phyloP scores from a whole-genome alignment of 805 yeast species.

The Ogataea zsoltii region DNA sequence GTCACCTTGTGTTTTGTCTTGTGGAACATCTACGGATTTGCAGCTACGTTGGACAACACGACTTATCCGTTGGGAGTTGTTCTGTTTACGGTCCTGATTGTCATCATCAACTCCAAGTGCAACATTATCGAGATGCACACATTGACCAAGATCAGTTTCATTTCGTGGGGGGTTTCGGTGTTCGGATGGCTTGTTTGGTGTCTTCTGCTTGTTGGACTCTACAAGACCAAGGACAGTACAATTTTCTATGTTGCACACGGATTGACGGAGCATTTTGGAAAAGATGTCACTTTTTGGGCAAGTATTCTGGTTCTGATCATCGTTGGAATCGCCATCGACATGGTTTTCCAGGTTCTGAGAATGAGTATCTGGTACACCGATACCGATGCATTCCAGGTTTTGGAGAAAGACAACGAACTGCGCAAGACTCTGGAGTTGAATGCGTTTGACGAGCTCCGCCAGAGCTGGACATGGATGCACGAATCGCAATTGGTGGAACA shows the following conservation, averaged over 20 bases:
- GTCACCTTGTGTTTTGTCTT: constrained; percentile 67
- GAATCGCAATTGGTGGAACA: constrained; percentile 33
- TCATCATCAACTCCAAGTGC: constrained; percentile 74
- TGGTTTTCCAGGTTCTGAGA: constrained; percentile 58
- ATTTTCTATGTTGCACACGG: constrained; percentile 76
- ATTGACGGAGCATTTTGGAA: constrained; percentile 70
- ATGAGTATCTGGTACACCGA: constrained; percentile 65
- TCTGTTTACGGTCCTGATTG: constrained; percentile 68
- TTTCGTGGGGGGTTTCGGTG: constrained; percentile 67
- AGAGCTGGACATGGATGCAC: constrained; percentile 70
- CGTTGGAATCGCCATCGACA: constrained; percentile 67
- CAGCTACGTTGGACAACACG: constrained; percentile 69
- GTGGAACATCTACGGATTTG: constrained; percentile 69
- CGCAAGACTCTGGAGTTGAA: constrained; percentile 70
- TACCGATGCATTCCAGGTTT: constrained; percentile 72
- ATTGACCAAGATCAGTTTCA: constrained; percentile 65
- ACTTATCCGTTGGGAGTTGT: constrained; percentile 81
- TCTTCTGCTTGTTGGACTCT: constrained; percentile 69
- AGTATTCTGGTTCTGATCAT: constrained; percentile 55
- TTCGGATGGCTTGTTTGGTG: constrained; percentile 90
- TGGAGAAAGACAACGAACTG: constrained; percentile 69
- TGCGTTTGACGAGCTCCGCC: constrained; percentile 70
- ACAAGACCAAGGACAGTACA: constrained; percentile 49
- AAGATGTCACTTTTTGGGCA: constrained; percentile 87
- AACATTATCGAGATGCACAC: constrained; percentile 80